Percentiles rank a stretch among this genome's conserved stretches.
Conservation (phyloP, 306 rosid genomes). For the Clitoria ternatea region DNA sequence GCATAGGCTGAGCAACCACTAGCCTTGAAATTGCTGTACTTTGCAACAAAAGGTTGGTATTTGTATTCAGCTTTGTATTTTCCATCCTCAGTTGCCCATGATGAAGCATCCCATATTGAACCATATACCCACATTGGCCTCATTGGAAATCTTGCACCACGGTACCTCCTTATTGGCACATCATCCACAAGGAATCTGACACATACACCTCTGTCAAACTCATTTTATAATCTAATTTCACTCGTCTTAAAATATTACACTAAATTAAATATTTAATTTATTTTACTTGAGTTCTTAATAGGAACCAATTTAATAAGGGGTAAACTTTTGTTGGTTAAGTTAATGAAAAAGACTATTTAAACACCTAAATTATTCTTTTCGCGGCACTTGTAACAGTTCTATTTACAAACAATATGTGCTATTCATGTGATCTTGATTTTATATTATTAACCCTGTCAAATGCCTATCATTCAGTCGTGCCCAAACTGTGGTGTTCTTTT, state of each 20-base stretch:
- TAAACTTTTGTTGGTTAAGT: too few species aligned
- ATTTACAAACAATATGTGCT: neutral
- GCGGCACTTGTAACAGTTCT: neutral
- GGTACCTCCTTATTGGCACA: constrained; percentile 91
- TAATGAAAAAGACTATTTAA: too few species aligned
- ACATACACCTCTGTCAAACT: neutral
- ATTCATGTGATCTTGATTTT: constrained; percentile 5
- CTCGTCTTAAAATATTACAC: constrained; percentile 6
- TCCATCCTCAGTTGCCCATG: constrained; percentile 99
- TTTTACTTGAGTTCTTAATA: neutral
- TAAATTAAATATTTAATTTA: constrained; percentile 13
- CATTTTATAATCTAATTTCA: neutral
- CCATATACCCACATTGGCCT: constrained; percentile 99
- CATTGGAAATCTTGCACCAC: constrained; percentile 64
- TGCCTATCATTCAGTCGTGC: neutral
- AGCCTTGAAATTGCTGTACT: constrained; percentile 68
- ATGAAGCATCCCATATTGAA: constrained; percentile 98
- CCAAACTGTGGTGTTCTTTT: neutral
- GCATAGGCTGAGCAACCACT: constrained; percentile 82
- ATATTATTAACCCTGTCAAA: neutral
- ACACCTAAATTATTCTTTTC: neutral
- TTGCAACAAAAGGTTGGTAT: constrained; percentile 90
- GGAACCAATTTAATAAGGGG: too few species aligned
- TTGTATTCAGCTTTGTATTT: constrained; percentile 90
- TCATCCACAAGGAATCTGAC: constrained; percentile 93